Evolutionary conservation across 2,329 filamentous ascomycete species (phyloP), one percentile per base, ranked within the genome.

Genomic region (Lizonia empirigonia): DNA sequence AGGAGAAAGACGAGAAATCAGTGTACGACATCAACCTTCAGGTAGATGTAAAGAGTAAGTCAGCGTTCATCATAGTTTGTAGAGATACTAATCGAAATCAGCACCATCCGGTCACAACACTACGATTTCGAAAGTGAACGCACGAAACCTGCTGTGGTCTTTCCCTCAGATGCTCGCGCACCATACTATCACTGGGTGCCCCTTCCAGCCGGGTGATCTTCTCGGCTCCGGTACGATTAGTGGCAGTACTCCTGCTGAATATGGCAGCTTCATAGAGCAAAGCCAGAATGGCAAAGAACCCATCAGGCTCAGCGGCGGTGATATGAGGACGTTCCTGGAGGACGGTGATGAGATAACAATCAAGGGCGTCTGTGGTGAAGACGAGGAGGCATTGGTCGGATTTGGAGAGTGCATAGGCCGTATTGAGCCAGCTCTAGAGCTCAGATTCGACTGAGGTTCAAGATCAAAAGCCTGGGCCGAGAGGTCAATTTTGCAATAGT

Each of bases 81-180:
- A 7, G 8, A 26, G 15, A 24, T 3, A 7, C 50, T 53, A 19
- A 53, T 22, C 2, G 19, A 35, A 7, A 16, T 54, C 61, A 69
- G 75, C 77, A 26, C 65, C 72, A 30, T 76, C 78, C 8, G 80
- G 80, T 23, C 75, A 76, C 40, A 75, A 80, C 0, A 85, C 82
- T 0, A 83, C 82, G 0, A 81, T 92, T 37, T 78, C 81, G 1
- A 67, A 79, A 74, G 55, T 87, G 80, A 53, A 87, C 80, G 82
- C 85, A 8, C 82, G 79, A 58, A 82, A 92, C 64, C 77, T 93
- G 9, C 78, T 93, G n/a, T 93, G 85, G 80, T 91, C 88, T 0
- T 93, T 92, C 74, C 83, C 87, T 4, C 89, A 93, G 70, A 91
- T 92, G 88, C 78, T 93, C 32, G 83, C 89, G 1, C 89, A 93